A percentile compares a stretch with the other conserved stretches of the same genome.
phyloP scores from a whole-genome alignment of 2,329 filamentous ascomycete genomes.

The Colletotrichum sp. region DNA sequence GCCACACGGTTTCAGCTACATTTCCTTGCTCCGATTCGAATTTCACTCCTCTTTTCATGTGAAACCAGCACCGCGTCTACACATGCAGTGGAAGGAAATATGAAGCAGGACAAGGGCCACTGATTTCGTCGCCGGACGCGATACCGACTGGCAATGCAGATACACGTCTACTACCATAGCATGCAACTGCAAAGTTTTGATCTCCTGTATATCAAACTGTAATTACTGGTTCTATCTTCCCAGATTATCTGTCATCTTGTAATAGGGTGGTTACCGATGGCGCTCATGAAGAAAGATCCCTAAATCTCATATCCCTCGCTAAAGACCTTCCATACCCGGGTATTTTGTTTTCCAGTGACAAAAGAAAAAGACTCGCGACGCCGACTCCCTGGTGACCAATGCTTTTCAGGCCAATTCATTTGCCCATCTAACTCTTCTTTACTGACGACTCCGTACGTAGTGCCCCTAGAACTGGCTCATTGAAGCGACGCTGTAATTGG shows the following conservation, averaged over 20 bases:
- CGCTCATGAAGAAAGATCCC: not conserved
- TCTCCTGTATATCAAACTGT: not conserved
- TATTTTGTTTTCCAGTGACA: constrained; percentile 5
- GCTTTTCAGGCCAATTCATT: not conserved
- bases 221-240: constrained; percentile 9
- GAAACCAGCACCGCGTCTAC: not conserved
- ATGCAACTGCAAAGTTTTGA: not conserved
- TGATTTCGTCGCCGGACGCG: not conserved
- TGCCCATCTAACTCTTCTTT: not conserved
- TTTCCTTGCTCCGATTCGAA: not conserved
- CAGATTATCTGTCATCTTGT: not conserved
- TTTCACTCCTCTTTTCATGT: not conserved
- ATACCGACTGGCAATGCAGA: not conserved
- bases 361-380: constrained; percentile 2
- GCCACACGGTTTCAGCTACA: not conserved
- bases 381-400: not conserved
- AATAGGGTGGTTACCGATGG: not conserved
- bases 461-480: constrained; percentile 51
- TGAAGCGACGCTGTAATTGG: constrained; percentile 53
- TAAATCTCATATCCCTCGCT: not conserved
- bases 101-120: not conserved
- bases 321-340: constrained; percentile 4
- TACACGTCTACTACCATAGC: not conserved
- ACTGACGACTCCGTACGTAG: not conserved
- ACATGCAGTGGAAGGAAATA: not conserved